Evolutionary conservation across 192 early-diverging fungal species (phyloP).

Genomic region (Piromyces finnis): DNA sequence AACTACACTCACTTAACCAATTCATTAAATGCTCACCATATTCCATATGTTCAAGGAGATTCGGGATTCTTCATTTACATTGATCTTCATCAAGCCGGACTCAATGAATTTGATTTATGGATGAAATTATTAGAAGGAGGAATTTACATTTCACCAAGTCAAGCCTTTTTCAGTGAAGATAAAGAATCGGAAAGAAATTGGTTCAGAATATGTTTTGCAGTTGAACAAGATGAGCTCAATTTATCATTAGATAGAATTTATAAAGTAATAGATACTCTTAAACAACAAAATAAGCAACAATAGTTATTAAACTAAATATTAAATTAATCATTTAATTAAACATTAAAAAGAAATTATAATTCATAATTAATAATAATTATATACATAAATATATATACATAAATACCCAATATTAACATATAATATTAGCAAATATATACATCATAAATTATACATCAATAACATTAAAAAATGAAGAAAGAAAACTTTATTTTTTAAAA

Average conservation of each 20-base stretch:
- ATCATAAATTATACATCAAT: too few species aligned
- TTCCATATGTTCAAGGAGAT: conserved; percentile 35
- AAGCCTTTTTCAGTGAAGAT: not conserved
- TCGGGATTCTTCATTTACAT: conserved; percentile 61
- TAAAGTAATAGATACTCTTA: not conserved
- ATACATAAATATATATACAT: too few species aligned
- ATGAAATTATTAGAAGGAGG: not conserved
- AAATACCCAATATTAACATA: too few species aligned
- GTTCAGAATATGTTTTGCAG: not conserved
- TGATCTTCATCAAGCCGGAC: conserved; percentile 11
- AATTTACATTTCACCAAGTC: not conserved
- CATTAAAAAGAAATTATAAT: too few species aligned
- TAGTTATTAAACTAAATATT: too few species aligned
- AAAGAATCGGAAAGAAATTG: not conserved
- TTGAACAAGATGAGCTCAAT: not conserved
- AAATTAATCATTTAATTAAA: too few species aligned
- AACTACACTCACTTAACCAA: conserved; percentile 18
- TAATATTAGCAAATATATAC: too few species aligned
- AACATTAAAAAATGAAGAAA: too few species aligned
- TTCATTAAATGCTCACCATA: conserved; percentile 18
- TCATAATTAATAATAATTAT: too few species aligned
- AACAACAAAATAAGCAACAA: not conserved
- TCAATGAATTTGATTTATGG: not conserved
- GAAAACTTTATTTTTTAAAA: too few species aligned
- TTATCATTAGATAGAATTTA: not conserved